Percentiles rank a stretch among this genome's conserved stretches.
Evolutionary conservation across 345 rosid genomes (phyloP).

Genomic region (Lumnitzera racemosa): DNA sequence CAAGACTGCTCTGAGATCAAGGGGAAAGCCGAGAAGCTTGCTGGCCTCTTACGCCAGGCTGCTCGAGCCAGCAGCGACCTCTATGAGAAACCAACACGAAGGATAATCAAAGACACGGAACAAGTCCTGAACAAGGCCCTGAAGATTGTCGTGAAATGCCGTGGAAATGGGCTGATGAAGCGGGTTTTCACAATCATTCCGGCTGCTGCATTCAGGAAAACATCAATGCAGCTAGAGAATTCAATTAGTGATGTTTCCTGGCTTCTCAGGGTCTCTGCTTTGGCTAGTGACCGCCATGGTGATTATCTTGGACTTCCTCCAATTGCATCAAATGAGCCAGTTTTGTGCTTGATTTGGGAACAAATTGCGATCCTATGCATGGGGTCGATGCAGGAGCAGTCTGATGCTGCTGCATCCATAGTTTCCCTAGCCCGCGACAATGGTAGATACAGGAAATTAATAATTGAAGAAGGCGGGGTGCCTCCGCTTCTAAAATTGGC

Average conservation of each 20-base stretch:
- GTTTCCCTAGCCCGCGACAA: constrained; percentile 79
- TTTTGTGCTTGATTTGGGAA: constrained; percentile 80
- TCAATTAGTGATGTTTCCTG: constrained; percentile 75
- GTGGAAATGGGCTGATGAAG: constrained; percentile 56
- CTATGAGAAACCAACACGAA: constrained; percentile 70
- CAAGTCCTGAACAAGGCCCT: constrained; percentile 70
- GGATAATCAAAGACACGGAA: constrained; percentile 69
- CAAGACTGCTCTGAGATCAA: constrained; percentile 64
- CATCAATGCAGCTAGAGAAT: constrained; percentile 63
- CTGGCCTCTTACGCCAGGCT: constrained; percentile 60
- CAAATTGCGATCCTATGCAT: constrained; percentile 66
- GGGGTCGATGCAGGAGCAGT: constrained; percentile 50
- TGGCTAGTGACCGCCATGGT: constrained; percentile 43
- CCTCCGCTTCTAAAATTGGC: constrained; percentile 70
- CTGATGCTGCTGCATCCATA: constrained; percentile 73
- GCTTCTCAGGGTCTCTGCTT: constrained; percentile 66
- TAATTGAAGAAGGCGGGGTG: constrained; percentile 86
- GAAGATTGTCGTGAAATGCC: constrained; percentile 50
- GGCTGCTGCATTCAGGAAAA: constrained; percentile 65
- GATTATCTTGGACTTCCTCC: constrained; percentile 77
- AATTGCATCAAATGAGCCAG: constrained; percentile 81
- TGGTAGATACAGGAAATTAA: constrained; percentile 61
- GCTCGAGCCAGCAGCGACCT: constrained; percentile 71
- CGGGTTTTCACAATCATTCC: constrained; percentile 76
- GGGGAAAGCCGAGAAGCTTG: constrained; percentile 64